Base-by-base conservation (phyloP, 257 asterid genomes). In the Nemophila menziesii region DNA sequence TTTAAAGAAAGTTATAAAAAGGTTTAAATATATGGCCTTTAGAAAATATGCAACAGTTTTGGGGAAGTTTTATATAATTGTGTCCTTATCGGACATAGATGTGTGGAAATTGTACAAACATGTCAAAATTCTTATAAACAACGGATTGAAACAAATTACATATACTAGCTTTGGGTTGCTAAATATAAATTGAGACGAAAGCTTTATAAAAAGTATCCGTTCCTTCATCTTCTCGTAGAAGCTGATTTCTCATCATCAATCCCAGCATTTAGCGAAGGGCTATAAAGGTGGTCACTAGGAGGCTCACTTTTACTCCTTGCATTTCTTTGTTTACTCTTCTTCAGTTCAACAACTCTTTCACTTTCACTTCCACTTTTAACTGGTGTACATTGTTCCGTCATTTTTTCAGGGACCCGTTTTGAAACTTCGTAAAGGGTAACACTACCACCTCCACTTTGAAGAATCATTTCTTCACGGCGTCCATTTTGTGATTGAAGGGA, bases 381-480 rank as follows among this genome's bases (percentile, higher is more conserved):
- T 11, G 43, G 52, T 19, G 33, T 27, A 18, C 47, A 49, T 51
- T 43, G 56, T 9, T 39, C 64, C 27, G 45, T 43, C 0, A 67
- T 56, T 15, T 57, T 38, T 9, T 58, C 58, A 0, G 62, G 27
- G 16, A 17, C 11, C 42, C 40, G 20, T 55, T 68, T 77, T 0
- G 77, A 78, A 19, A 50, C 86, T 70, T 87, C 93, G 27, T 71
- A 80, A 1, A 87, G 87, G 12, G 93, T 83, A 17, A 80, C 72
- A 12, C 74, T 39, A 44, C 80, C 71, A 42, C 69, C 54, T 39
- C 82, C 78, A 16, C 51, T 60, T 41, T 19, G 66, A 14, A 56
- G 55, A 27, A 60, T 36, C 8, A 54, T 50, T 42, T 68, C 82
- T 8, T 57, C 86, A 13, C 43, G 69, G 18, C 67, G 56, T 50